phyloP scores from a whole-genome alignment of 169 alveolate genomes.

The Toxoplasma gondii region DNA sequence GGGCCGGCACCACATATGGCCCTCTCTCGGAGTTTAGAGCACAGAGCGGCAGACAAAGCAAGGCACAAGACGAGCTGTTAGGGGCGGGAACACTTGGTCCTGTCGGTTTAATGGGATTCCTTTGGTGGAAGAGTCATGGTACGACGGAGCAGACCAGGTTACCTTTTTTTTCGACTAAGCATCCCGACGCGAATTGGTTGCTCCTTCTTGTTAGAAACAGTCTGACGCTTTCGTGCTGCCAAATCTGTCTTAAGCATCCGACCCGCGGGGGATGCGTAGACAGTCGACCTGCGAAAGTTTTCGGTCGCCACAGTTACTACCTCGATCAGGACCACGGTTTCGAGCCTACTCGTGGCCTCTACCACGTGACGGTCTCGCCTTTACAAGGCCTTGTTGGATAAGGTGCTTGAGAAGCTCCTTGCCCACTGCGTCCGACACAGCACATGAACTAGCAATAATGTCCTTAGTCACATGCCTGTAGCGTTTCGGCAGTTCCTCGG shows the following conservation, averaged over 20 bases:
- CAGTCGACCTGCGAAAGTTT: conserved; percentile 1
- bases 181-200: not conserved
- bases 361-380: not conserved
- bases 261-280: not conserved
- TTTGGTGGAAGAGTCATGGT: no score
- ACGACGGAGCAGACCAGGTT: not conserved
- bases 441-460: not conserved
- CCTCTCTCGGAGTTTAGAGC: no score
- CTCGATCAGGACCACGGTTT: not conserved
- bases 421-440: not conserved
- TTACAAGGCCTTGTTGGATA: not conserved
- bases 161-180: not conserved
- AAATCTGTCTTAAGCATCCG: not conserved
- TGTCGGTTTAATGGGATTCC: not conserved
- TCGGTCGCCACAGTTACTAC: not conserved
- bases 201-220: not conserved
- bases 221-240: not conserved
- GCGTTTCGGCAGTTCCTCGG: not conserved
- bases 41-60: not conserved
- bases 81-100: not conserved
- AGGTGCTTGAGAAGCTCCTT: conserved; percentile 6
- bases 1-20: no score
- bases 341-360: conserved; percentile 4
- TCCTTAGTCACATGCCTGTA: not conserved
- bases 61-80: not conserved